Conservation (phyloP, 2,329 filamentous ascomycete species). For the Colletotrichum spaethianum region DNA sequence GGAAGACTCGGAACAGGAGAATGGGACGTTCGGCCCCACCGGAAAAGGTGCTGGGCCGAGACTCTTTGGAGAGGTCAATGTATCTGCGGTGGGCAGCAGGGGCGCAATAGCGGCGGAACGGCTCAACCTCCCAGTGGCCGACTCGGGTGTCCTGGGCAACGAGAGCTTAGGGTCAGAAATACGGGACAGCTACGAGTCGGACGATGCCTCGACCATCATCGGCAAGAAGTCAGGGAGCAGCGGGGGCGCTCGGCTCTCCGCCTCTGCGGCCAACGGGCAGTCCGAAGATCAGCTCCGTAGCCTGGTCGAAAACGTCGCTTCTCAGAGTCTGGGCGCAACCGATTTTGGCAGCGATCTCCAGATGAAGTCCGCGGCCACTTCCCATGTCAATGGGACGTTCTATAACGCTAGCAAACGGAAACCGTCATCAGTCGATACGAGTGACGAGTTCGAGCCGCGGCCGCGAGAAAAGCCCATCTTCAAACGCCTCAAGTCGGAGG, state of each 20-base stretch:
- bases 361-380: conserved; percentile 43
- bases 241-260: conserved; percentile 40
- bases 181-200: conserved; percentile 64
- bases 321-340: conserved; percentile 69
- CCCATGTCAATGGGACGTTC: conserved; percentile 46
- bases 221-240: conserved; percentile 20
- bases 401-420: conserved; percentile 71
- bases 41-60: conserved; percentile 52
- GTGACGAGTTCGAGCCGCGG: conserved; percentile 63
- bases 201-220: conserved; percentile 47
- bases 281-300: conserved; percentile 67
- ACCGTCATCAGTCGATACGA: conserved; percentile 62
- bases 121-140: conserved; percentile 62
- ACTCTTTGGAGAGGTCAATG: conserved; percentile 70
- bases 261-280: conserved; percentile 51
- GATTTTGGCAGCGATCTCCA: conserved; percentile 56
- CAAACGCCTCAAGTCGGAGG: conserved; percentile 70
- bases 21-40: conserved; percentile 74
- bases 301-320: conserved; percentile 65
- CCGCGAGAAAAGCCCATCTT: conserved; percentile 60
- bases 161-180: conserved; percentile 59
- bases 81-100: conserved; percentile 68
- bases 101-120: conserved; percentile 64
- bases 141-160: conserved; percentile 44
- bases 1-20: conserved; percentile 87